Evolutionary conservation across 2,329 filamentous ascomycete species (phyloP).

Genomic region (Scedosporium minutisporum): DNA sequence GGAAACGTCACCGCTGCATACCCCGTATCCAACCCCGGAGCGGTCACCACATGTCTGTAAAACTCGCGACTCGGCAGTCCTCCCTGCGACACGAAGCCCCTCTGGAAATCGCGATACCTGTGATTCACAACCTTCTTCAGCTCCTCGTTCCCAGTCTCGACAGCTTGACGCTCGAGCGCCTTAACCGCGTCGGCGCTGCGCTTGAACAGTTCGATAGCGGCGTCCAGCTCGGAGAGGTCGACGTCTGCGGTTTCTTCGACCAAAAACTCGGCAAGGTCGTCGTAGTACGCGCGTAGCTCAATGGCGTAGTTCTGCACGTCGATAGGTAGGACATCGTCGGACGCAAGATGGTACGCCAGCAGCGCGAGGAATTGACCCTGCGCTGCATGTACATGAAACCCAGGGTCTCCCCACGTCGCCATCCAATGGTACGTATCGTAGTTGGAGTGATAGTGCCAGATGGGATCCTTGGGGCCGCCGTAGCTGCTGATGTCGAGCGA

Average conservation of each 20-base stretch:
- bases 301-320: slow-evolving; percentile 30
- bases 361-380: slow-evolving; percentile 38
- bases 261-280: slow-evolving; percentile 24
- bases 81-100: slow-evolving; percentile 37
- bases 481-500: slow-evolving; percentile 45
- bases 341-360: slow-evolving; percentile 27
- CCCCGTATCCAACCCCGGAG: slow-evolving; percentile 36
- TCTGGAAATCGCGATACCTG: slow-evolving; percentile 38
- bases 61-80: slow-evolving; percentile 35
- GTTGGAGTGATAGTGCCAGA: slow-evolving; percentile 75
- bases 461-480: slow-evolving; percentile 32
- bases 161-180: slow-evolving; percentile 20
- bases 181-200: slow-evolving; percentile 21
- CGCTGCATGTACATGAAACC: slow-evolving; percentile 50
- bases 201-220: slow-evolving; percentile 28
- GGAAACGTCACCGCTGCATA: slow-evolving; percentile 34
- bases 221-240: slow-evolving; percentile 26
- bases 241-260: slow-evolving; percentile 22
- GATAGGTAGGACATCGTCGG: slow-evolving; percentile 27
- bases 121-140: slow-evolving; percentile 30
- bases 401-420: slow-evolving; percentile 63
- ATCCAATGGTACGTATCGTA: slow-evolving; percentile 84
- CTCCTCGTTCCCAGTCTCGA: slow-evolving; percentile 16
- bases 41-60: slow-evolving; percentile 36
- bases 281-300: slow-evolving; percentile 27